phyloP scores from a whole-genome alignment of 352 stramenopile genomes.

The Pythium volutum region DNA sequence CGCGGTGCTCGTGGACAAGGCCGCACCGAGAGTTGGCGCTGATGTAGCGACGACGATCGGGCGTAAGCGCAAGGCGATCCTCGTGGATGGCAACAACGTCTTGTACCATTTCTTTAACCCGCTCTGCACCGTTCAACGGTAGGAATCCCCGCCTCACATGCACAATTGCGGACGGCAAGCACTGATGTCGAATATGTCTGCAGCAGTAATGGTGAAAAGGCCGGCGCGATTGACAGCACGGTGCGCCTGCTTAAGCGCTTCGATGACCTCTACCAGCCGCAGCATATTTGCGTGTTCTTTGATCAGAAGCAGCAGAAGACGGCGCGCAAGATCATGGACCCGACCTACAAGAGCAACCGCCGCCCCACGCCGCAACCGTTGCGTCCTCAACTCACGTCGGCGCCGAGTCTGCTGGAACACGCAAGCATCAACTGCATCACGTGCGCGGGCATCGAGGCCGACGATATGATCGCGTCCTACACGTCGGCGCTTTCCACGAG shows the following conservation, averaged over 20 bases:
- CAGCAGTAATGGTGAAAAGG: constrained; percentile 19
- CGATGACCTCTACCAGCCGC: constrained; percentile 17
- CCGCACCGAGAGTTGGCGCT: not conserved
- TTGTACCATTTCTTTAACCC: constrained; percentile 34
- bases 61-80: constrained; percentile 21
- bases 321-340: constrained; percentile 28
- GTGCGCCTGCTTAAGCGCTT: constrained; percentile 20
- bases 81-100: constrained; percentile 38
- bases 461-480: constrained; percentile 40
- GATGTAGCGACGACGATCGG: not conserved
- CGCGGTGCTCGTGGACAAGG: constrained; percentile 1
- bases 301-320: constrained; percentile 27
- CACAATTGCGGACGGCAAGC: not conserved
- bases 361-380: constrained; percentile 19
- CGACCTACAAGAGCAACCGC: constrained; percentile 32
- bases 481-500: constrained; percentile 12
- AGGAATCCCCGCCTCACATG: not conserved
- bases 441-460: constrained; percentile 29
- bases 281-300: constrained; percentile 33
- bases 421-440: constrained; percentile 29
- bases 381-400: constrained; percentile 26
- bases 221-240: constrained; percentile 27
- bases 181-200: not conserved
- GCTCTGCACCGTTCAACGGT: constrained; percentile 21
- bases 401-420: constrained; percentile 14